Evolutionary conservation across 2,329 filamentous ascomycete species (phyloP).

Genomic region (Chaetomiaceae sp.): DNA sequence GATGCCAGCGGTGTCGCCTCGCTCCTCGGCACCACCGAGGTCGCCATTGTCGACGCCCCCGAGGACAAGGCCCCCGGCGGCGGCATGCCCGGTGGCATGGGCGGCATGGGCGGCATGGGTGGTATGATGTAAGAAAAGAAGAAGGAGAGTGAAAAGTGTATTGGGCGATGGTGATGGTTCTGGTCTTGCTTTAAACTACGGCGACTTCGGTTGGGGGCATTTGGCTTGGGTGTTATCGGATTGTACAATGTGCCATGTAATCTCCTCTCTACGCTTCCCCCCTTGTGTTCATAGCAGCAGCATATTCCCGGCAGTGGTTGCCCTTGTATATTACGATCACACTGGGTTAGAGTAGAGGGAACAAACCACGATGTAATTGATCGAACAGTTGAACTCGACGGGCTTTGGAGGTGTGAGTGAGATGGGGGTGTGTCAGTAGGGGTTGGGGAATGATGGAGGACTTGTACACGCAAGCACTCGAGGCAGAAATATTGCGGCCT

Average conservation of each 20-base stretch:
- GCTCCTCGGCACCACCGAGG: slow-evolving; percentile 94
- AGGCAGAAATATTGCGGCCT: slow-evolving; percentile 18
- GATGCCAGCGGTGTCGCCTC: slow-evolving; percentile 96
- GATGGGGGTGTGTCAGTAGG: too few species aligned
- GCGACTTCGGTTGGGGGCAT: slow-evolving; percentile 41
- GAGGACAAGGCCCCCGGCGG: slow-evolving; percentile 69
- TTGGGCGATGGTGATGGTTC: slow-evolving; percentile 23
- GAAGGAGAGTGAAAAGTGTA: slow-evolving; percentile 6
- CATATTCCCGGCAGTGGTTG: slow-evolving; percentile 21
- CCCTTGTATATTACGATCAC: slow-evolving; percentile 29
- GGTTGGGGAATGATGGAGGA: not conserved
- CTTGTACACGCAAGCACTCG: not conserved
- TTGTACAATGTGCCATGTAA: slow-evolving; percentile 37
- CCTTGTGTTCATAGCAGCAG: slow-evolving; percentile 28
- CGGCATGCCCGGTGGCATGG: slow-evolving; percentile 61
- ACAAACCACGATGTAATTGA: slow-evolving; percentile 13
- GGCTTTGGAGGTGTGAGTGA: too few species aligned
- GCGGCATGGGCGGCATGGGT: slow-evolving; percentile 58
- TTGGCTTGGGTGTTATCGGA: slow-evolving; percentile 45
- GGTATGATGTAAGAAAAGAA: slow-evolving; percentile 45
- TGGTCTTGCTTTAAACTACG: slow-evolving; percentile 25
- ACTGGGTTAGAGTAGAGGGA: slow-evolving; percentile 25
- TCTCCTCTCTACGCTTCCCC: slow-evolving; percentile 33
- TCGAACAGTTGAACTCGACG: not conserved
- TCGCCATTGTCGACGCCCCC: slow-evolving; percentile 91